Conservation (phyloP, 306 rosid genomes). For the Abrus precatorius region DNA sequence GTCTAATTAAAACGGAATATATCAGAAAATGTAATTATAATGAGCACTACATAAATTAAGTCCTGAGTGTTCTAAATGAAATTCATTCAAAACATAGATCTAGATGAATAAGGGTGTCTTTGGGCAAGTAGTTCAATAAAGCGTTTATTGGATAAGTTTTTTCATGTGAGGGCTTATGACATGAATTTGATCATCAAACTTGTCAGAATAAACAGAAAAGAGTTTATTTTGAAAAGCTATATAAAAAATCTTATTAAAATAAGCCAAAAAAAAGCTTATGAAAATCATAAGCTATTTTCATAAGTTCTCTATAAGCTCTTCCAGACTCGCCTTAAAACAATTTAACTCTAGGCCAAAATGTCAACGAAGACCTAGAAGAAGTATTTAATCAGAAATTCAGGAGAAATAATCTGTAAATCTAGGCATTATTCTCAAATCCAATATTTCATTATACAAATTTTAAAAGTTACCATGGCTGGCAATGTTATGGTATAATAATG, state of each 20-base stretch:
- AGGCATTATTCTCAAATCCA: slow-evolving; percentile 3
- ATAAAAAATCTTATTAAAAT: too few species aligned
- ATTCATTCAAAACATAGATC: slow-evolving; percentile 32
- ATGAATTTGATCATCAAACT: too few species aligned
- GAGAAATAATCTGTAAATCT: slow-evolving; percentile 36
- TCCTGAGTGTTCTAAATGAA: slow-evolving; percentile 35
- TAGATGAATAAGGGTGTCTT: background rate
- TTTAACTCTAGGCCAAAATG: slow-evolving; percentile 19
- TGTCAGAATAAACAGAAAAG: too few species aligned
- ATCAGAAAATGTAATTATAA: background rate
- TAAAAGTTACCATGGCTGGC: slow-evolving; percentile 4
- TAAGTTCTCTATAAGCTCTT: too few species aligned
- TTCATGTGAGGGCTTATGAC: too few species aligned
- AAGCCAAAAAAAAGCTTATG: too few species aligned
- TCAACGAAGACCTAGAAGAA: slow-evolving; percentile 31
- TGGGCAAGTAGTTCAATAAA: too few species aligned
- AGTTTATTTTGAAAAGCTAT: too few species aligned
- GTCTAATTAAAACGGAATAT: slow-evolving; percentile 36
- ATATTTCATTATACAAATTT: background rate
- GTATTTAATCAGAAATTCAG: background rate
- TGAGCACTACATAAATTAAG: slow-evolving; percentile 32
- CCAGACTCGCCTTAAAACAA: background rate
- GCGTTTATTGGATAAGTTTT: too few species aligned
- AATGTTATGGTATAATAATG: slow-evolving; percentile 17
- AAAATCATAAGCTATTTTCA: too few species aligned